A percentile compares a stretch with the other conserved stretches of the same genome.
Evolutionary conservation across 495 filamentous ascomycete species (phyloP).

Genomic region (Podospora sp.): DNA sequence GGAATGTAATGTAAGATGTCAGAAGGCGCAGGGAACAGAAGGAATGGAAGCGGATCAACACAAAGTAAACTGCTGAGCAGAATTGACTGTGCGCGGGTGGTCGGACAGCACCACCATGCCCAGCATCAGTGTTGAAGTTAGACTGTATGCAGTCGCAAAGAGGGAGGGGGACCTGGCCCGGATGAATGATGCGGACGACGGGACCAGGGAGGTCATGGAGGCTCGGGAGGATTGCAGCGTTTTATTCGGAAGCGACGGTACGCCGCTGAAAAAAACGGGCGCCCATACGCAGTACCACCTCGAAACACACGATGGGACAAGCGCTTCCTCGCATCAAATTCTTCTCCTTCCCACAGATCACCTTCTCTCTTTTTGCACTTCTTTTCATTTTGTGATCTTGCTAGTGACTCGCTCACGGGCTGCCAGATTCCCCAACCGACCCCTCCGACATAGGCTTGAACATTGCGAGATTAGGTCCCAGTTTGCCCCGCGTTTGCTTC

Average conservation of each 20-base stretch:
- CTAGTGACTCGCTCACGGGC: neutral
- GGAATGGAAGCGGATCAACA: neutral
- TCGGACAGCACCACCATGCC: constrained; percentile 1
- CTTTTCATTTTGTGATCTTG: neutral
- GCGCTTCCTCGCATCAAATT: neutral
- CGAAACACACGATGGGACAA: neutral
- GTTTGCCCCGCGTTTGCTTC: constrained; percentile 8
- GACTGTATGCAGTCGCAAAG: neutral
- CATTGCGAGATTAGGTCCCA: neutral
- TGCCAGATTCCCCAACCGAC: neutral
- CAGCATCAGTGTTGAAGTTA: neutral
- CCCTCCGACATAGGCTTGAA: neutral
- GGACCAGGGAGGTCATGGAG: neutral
- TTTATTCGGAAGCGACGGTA: constrained; percentile 14
- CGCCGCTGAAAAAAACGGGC: neutral
- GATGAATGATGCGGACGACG: constrained; percentile 1
- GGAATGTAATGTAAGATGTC: neutral
- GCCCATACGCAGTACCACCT: too few species aligned
- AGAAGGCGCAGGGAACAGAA: neutral
- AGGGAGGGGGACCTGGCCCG: neutral
- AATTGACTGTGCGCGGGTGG: neutral
- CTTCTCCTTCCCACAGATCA: neutral
- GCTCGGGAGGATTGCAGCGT: constrained; percentile 15
- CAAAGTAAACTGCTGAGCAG: neutral
- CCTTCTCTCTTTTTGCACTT: neutral